Base-by-base conservation (phyloP, 352 stramenopile species). In the Pythium brassicae region DNA sequence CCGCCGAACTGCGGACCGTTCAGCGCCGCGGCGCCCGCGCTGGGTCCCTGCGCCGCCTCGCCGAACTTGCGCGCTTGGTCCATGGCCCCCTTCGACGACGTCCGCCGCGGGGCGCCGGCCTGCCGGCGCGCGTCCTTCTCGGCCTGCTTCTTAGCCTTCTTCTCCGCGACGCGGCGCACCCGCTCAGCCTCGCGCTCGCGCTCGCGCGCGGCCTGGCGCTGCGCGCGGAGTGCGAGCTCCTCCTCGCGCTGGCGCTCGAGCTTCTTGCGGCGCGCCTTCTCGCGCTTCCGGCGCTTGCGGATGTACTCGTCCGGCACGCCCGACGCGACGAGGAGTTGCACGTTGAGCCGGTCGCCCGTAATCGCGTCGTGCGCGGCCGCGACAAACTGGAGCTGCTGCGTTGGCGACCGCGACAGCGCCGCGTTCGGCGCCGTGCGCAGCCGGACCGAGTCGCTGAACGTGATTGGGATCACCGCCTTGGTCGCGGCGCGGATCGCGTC, bases 91-190 rank as follows among this genome's bases (percentile, higher is more conserved):
- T 86, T 88, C 1, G 69, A 69, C 5, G 72, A 78, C 39, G 70
- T 77, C 9, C 60, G 76, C 32, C 32, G 32, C 32, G 32, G 9
- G 20, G 10, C 51, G 4, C 74, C 56, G 12, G 71, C 66, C 29
- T 83, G 62, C 14, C 77, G 82, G 2, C 75, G 74, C 17, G 80
- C 65, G 15, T 94, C 83, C 40, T 83, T 82, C 46, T 94, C 86
- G 0, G 78, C 72, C 47, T 82, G 79, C 50, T 95, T 95, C 50
- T 92, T 92, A n/a, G 86, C 76, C 58, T 95, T 95, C 57, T 90
- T 90, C 49, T 94, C 83, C 0, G 83, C 83, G 2, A 95, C 83
- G 22, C 86, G 86, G 6, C 76, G 78, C 35, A 91, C 45, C 20
- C 86, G 83, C 58, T 94, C 83, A 0, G 72, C 72, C 61, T 95